phyloP scores from a whole-genome alignment of 2,329 filamentous ascomycete genomes.

The Aureobasidium sp. region DNA sequence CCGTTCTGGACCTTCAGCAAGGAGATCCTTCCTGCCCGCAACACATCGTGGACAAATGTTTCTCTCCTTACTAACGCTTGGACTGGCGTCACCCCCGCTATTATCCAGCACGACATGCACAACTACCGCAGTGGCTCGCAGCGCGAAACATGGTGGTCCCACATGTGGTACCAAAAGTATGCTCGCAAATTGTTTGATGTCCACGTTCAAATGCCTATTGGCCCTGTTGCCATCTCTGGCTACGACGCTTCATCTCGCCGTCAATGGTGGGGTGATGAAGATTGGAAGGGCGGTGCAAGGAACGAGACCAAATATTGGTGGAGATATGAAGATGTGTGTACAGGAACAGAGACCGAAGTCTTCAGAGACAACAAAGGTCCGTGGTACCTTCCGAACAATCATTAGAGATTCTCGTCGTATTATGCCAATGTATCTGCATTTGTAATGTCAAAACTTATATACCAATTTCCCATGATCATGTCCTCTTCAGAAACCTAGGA shows the following conservation, averaged over 20 bases:
- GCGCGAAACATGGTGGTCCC: conserved; percentile 15
- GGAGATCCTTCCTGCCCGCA: conserved; percentile 14
- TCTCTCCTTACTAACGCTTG: conserved; percentile 18
- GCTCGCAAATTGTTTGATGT: conserved; percentile 18
- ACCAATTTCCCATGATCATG: neutral
- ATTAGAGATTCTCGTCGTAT: neutral
- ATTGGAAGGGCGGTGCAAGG: conserved; percentile 16
- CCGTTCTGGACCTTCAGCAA: conserved; percentile 20
- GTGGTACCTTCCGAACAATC: conserved; percentile 14
- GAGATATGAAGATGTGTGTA: conserved; percentile 16
- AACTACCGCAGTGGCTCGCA: neutral
- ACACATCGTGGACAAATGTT: conserved; percentile 16
- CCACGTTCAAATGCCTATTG: conserved; percentile 17
- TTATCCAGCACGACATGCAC: conserved; percentile 14
- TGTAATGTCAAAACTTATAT: neutral
- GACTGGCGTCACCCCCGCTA: conserved; percentile 17
- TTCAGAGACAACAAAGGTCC: conserved; percentile 14
- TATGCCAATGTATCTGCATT: neutral
- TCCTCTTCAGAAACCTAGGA: neutral
- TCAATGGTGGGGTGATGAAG: conserved; percentile 18
- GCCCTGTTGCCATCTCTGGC: conserved; percentile 30
- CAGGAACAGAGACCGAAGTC: conserved; percentile 9
- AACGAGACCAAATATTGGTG: conserved; percentile 11
- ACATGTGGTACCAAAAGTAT: conserved; percentile 18
- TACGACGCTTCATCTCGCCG: conserved; percentile 29